Conservation (phyloP, 2,329 filamentous ascomycete species). For the Monosporascus sp. region DNA sequence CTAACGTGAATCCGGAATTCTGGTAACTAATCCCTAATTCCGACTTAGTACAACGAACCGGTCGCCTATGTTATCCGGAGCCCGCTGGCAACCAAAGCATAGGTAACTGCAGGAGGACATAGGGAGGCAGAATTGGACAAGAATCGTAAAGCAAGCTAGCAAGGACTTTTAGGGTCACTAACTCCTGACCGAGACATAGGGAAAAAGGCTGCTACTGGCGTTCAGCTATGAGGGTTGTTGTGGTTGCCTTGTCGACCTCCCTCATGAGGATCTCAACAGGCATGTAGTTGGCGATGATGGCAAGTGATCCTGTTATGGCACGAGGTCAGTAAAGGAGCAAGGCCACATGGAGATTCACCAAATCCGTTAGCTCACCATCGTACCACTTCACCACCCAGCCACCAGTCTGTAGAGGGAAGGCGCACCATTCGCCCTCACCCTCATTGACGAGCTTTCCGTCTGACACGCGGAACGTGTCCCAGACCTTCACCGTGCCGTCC, state of each 20-base stretch:
- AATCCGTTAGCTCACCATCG: conserved; percentile 25
- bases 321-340: conserved; percentile 1
- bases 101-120: too few species aligned
- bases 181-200: background rate
- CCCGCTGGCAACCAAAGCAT: too few species aligned
- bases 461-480: conserved; percentile 29
- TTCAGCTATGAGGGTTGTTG: conserved; percentile 3
- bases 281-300: conserved; percentile 28
- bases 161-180: background rate
- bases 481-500: conserved; percentile 24
- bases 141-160: too few species aligned
- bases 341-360: background rate
- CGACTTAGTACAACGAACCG: too few species aligned
- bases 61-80: too few species aligned
- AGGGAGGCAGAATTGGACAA: too few species aligned
- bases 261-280: conserved; percentile 28
- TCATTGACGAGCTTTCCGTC: conserved; percentile 19
- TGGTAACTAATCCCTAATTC: too few species aligned
- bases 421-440: conserved; percentile 27
- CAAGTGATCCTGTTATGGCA: conserved; percentile 14
- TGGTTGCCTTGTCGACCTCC: conserved; percentile 16
- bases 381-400: conserved; percentile 32
- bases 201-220: background rate
- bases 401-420: conserved; percentile 21
- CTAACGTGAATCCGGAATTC: too few species aligned